phyloP scores from a whole-genome alignment of 2,329 filamentous ascomycete species.

The Sporothrix inflata region DNA sequence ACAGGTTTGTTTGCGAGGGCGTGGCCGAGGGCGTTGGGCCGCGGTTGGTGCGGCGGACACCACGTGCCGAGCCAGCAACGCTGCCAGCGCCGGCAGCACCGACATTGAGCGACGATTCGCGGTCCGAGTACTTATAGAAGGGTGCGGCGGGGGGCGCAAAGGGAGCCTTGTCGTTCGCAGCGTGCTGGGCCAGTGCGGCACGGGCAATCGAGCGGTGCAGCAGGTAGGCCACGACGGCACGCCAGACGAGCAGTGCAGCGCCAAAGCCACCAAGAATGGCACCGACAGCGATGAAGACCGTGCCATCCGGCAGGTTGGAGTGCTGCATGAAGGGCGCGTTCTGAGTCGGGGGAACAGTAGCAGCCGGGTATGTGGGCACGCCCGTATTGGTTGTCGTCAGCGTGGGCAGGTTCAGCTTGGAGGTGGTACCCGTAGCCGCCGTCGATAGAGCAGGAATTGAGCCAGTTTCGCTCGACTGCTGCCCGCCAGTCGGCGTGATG shows the following conservation, averaged over 20 bases:
- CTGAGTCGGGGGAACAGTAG: constrained; percentile 78
- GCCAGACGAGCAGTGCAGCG: constrained; percentile 83
- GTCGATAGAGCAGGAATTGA: constrained; percentile 35
- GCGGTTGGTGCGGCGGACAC: constrained; percentile 55
- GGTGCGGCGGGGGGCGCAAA: constrained; percentile 60
- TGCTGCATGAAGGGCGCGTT: constrained; percentile 91
- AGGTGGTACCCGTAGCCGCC: constrained; percentile 19
- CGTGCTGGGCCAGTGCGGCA: constrained; percentile 75
- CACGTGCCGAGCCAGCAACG: constrained; percentile 46
- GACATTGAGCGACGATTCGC: constrained; percentile 58
- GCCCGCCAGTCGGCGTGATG: constrained; percentile 26
- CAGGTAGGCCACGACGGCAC: constrained; percentile 82
- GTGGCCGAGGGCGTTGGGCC: constrained; percentile 58
- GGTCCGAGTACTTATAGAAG: constrained; percentile 68
- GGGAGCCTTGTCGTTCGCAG: constrained; percentile 69
- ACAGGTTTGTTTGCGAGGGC: constrained; percentile 72
- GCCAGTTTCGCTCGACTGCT: background rate
- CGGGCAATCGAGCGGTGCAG: constrained; percentile 89
- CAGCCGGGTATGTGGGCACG: constrained; percentile 65
- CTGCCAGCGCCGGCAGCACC: constrained; percentile 47
- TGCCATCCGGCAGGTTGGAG: constrained; percentile 84
- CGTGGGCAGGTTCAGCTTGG: constrained; percentile 44
- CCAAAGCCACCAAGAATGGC: constrained; percentile 83
- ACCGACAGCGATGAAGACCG: constrained; percentile 93
- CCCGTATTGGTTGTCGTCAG: constrained; percentile 45